Evolutionary conservation across 495 filamentous ascomycete species (phyloP).

Genomic region (Chlorociboria aeruginascens): DNA sequence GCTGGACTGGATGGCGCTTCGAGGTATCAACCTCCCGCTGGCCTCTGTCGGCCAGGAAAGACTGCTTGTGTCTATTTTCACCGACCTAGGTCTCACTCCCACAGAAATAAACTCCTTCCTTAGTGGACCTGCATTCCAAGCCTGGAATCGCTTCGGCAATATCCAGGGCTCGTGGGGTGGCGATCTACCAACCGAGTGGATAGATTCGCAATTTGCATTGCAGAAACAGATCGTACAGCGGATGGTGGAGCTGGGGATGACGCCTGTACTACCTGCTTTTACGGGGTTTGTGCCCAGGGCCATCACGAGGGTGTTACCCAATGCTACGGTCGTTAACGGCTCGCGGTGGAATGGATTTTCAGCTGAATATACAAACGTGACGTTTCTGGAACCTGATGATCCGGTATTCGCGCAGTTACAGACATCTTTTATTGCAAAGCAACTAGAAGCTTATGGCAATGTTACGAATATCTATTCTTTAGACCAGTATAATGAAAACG

Average conservation of each 20-base stretch:
- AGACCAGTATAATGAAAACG: constrained; percentile 43
- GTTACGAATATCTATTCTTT: constrained; percentile 39
- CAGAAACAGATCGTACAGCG: constrained; percentile 36
- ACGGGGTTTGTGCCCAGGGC: constrained; percentile 35
- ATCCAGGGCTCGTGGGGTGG: constrained; percentile 40
- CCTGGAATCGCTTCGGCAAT: constrained; percentile 47
- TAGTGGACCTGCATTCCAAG: constrained; percentile 39
- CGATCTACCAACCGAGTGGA: constrained; percentile 31
- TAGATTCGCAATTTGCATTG: constrained; percentile 33
- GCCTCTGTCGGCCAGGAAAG: constrained; percentile 43
- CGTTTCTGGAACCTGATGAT: constrained; percentile 38
- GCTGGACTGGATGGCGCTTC: constrained; percentile 43
- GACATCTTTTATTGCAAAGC: constrained; percentile 34
- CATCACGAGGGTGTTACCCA: constrained; percentile 28
- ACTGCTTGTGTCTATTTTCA: constrained; percentile 36
- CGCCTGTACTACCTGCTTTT: constrained; percentile 35
- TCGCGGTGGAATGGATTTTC: constrained; percentile 35
- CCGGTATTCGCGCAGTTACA: constrained; percentile 35
- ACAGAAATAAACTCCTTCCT: constrained; percentile 32
- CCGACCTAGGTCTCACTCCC: constrained; percentile 33
- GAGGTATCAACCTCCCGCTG: constrained; percentile 38
- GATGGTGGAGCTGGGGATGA: constrained; percentile 44
- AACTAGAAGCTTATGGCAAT: constrained; percentile 35
- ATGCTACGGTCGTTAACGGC: constrained; percentile 33
- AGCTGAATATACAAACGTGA: constrained; percentile 31